These are phyloP conservation scores for Rhododendron ovatum DNA, from an alignment of 148 eudicot genomes.

Conservation along the genomic window DNA sequence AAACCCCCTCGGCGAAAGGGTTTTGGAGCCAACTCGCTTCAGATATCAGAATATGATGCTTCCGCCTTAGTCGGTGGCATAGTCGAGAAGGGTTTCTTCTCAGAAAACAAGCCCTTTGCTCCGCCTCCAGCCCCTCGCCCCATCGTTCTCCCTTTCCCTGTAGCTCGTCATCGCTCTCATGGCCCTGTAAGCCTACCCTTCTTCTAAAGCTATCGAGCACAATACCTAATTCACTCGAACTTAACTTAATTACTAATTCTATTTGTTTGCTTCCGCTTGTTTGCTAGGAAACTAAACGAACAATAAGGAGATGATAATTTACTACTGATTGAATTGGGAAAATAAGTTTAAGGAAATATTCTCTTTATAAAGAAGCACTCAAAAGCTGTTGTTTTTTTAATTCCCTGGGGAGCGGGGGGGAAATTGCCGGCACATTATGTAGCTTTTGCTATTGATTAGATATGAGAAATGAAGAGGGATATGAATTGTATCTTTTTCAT, in stretches of 20 bases:
- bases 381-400: neutral
- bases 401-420: neutral
- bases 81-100: neutral
- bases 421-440: neutral
- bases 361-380: neutral
- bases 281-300: neutral
- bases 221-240: neutral
- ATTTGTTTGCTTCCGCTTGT: neutral
- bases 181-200: neutral
- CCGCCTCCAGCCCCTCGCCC: neutral
- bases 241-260: neutral
- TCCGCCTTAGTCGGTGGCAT: neutral
- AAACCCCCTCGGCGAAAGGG: neutral
- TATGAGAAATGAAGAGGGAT: neutral
- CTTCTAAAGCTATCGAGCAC: neutral
- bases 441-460: neutral
- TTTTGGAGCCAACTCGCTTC: neutral
- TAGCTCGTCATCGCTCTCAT: constrained; percentile 1
- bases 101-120: neutral
- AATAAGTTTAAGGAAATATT: neutral
- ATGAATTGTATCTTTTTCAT: neutral
- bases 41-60: neutral
- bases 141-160: neutral
- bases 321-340: neutral
- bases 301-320: neutral